Evolutionary conservation across 192 early-diverging fungal genomes (phyloP), one percentile per base, ranked within the genome.

Genomic region (Podila verticillata): DNA sequence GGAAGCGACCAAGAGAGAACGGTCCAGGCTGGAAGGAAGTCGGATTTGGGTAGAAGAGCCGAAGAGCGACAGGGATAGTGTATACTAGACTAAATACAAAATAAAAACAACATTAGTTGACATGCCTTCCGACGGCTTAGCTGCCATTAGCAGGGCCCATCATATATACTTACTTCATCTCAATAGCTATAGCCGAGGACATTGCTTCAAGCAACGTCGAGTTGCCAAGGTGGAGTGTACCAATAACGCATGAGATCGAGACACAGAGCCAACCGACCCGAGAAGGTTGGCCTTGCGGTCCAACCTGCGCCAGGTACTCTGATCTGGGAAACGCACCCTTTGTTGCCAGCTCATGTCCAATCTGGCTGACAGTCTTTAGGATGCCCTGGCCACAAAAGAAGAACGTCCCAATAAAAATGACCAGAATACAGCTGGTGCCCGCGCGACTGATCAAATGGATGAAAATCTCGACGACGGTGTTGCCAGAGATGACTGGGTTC

Each of bases 331-430:
- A 66, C 4, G 68, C 68, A 19, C 64, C 75, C 7, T 48, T 71
- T 5, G 48, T 17, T 4, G 75, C 75, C 7, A 78, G 24, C 47
- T 78, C 75, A 3, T 54, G 64, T 26, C 75, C 75, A 34, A 78
- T 57, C 58, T 64, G 34, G 30, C 75, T 71, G 60, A 56, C 58
- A 7, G 75, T 63, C 24, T 51, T 70, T 19, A 71, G n/a, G 3
- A 78, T 22, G 17, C 64, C 68, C 29, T 78, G 75, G 20, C 75
- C 75, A 70, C 75, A 71, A 66, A 78, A 66, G 58, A 78, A 78
- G 63, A 78, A 71, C 0, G 64, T 78, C 2, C 68, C 68, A 20
- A 71, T 67, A 34, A 78, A 71, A 13, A 78, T 78, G 3, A 62
- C 44, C 4, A 57, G 30, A 1, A 78, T 70, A 47, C 63, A 78